Percentiles rank a stretch among this genome's conserved stretches.
Conservation (phyloP, 1,284 basidiomycete species). For the Porodaedalea pini region DNA sequence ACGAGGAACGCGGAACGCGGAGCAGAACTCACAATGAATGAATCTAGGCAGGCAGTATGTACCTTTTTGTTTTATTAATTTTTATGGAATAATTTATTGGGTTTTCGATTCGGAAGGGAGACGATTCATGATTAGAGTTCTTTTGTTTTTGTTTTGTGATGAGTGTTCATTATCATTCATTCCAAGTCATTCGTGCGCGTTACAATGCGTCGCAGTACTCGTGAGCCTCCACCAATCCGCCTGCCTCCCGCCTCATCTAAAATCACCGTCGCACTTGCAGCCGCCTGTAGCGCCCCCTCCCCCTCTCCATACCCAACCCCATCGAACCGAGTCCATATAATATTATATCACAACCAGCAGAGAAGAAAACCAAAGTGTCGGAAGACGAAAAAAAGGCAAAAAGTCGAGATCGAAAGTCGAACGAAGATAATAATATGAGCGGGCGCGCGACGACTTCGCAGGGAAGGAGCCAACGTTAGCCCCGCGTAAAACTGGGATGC, state of each 20-base stretch:
- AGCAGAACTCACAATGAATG: too few species aligned
- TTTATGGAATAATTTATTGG: not conserved
- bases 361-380: not conserved
- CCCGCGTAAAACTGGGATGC: too few species aligned
- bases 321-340: too few species aligned
- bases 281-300: too few species aligned
- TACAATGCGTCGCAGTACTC: too few species aligned
- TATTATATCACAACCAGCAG: too few species aligned
- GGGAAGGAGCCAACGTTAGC: too few species aligned
- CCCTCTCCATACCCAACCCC: too few species aligned
- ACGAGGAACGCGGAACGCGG: too few species aligned
- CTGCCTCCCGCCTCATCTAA: too few species aligned
- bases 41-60: not conserved
- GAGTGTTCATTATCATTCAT: not conserved
- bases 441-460: not conserved
- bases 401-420: not conserved
- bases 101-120: not conserved
- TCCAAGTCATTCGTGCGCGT: slow-evolving; percentile 4
- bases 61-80: not conserved
- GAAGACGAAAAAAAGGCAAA: not conserved
- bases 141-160: not conserved
- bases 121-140: not conserved
- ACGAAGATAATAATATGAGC: slow-evolving; percentile 2
- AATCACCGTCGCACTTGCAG: too few species aligned
- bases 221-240: too few species aligned